Conservation (phyloP, 1,139 yeast genomes). For the Lodderomyces orthopsilosis region DNA sequence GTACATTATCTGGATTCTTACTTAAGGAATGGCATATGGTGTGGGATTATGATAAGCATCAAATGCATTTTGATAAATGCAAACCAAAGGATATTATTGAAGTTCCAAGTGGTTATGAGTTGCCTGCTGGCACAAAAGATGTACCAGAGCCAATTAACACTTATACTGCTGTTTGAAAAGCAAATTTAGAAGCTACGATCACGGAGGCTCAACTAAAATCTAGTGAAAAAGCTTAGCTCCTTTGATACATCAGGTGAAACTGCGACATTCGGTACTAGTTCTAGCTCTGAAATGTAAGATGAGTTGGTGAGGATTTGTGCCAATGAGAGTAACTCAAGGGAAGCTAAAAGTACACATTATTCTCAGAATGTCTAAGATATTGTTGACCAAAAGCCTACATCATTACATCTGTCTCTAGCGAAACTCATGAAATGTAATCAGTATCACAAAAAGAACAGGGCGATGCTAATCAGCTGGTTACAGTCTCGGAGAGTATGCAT, state of each 20-base stretch:
- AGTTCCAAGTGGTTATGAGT: slow-evolving; percentile 8
- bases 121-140: slow-evolving; percentile 18
- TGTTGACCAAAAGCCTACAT: too few species aligned
- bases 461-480: not conserved
- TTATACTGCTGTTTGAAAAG: slow-evolving; percentile 17
- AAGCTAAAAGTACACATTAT: too few species aligned
- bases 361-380: too few species aligned
- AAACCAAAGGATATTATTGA: slow-evolving; percentile 5
- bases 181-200: slow-evolving; percentile 15
- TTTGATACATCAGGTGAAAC: not conserved
- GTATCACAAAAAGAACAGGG: not conserved
- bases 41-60: slow-evolving; percentile 20
- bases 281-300: too few species aligned
- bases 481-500: not conserved
- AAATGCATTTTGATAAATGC: slow-evolving; percentile 18
- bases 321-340: too few species aligned
- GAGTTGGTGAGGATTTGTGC: too few species aligned
- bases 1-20: slow-evolving; percentile 20
- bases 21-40: slow-evolving; percentile 20
- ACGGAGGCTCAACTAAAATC: slow-evolving; percentile 1
- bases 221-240: too few species aligned
- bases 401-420: too few species aligned
- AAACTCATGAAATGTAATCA: not conserved
- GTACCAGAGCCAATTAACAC: slow-evolving; percentile 16
- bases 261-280: too few species aligned